phyloP scores from a whole-genome alignment of 163 green algal species.

The Chlamydomonas reinhardtii region DNA sequence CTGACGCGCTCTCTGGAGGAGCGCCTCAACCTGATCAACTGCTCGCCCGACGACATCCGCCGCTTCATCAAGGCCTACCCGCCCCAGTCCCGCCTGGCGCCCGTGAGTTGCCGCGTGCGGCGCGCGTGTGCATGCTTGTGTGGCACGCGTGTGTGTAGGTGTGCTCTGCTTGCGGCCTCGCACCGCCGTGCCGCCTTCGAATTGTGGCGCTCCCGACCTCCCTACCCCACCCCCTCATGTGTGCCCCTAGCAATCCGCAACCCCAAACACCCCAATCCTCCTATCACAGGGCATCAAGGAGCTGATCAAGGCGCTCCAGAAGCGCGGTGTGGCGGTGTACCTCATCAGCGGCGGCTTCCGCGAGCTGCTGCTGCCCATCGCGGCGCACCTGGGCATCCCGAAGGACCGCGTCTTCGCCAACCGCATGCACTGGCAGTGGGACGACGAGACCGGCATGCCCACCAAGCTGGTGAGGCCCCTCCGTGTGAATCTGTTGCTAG shows the following conservation, averaged over 20 bases:
- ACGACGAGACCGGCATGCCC: conserved; percentile 52
- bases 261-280: too few relatives aligned
- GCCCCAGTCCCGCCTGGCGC: conserved; percentile 3
- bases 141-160: too few relatives aligned
- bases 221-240: too few relatives aligned
- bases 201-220: too few relatives aligned
- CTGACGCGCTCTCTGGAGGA: conserved; percentile 70
- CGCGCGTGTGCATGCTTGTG: too few relatives aligned
- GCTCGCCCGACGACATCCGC: conserved; percentile 72
- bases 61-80: conserved; percentile 66
- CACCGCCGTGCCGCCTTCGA: too few relatives aligned
- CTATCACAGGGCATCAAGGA: conserved; percentile 56
- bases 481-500: too few relatives aligned
- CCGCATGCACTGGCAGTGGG: conserved; percentile 80
- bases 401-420: conserved; percentile 79
- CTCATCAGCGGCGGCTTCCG: conserved; percentile 79
- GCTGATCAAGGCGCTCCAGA: conserved; percentile 72
- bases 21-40: conserved; percentile 70
- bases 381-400: conserved; percentile 69
- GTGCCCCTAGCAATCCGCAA: too few relatives aligned
- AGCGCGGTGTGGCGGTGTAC: conserved; percentile 75
- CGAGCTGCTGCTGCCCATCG: conserved; percentile 78
- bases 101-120: not conserved
- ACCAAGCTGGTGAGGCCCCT: too few relatives aligned
- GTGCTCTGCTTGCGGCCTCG: too few relatives aligned